Evolutionary conservation across 805 yeast species (phyloP), one percentile per base, ranked within the genome.

Genomic region (Grigorovia jiainica): DNA sequence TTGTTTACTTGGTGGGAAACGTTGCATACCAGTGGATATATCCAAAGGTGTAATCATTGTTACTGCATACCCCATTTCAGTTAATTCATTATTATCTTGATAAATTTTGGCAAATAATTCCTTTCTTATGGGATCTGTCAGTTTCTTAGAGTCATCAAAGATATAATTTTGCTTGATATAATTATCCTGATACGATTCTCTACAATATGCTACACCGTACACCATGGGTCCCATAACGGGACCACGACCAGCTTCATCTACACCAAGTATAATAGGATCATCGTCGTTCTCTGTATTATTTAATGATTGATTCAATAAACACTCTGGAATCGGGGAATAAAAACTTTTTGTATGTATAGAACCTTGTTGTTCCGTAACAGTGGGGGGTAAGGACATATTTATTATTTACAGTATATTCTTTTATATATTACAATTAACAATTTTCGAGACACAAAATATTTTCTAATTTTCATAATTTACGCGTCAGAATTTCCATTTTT

Each of bases 141-240:
- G 65, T 5, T 84, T 82, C 55, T 92, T 92, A 5, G 97, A 89
- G 61, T 92, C 99, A 9, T 90, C 95, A 64, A 92, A 92, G 13
- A 87, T 96, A 49, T 76, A 81, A 25, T 71, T 64, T 20, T 73
- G 71, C 39, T 82, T 69, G 16, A 70, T 57, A 1, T 63, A 55
- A 24, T 68, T 72, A 48, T 48, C 59, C 46, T 64, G 65, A 43
- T 75, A 83, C 0, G 65, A 60, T 38, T 72, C 69, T 10, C 79
- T 62, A 47, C 95, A 80, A 57, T 87, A 92, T 3, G 92, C 79
- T 6, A 87, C 68, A 3, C 95, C 95, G 56, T 92, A 92, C 2
- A 92, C 98, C 98, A 92, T 92, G 0, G 97, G 95, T 0, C 98
- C 98, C 33, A 94, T 54, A 0, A 94, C 97, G 0, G 99, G 99